Evolutionary conservation across 2,329 filamentous ascomycete species (phyloP), one percentile per base, ranked within the genome.

Genomic region (Fusarium lyarnte): DNA sequence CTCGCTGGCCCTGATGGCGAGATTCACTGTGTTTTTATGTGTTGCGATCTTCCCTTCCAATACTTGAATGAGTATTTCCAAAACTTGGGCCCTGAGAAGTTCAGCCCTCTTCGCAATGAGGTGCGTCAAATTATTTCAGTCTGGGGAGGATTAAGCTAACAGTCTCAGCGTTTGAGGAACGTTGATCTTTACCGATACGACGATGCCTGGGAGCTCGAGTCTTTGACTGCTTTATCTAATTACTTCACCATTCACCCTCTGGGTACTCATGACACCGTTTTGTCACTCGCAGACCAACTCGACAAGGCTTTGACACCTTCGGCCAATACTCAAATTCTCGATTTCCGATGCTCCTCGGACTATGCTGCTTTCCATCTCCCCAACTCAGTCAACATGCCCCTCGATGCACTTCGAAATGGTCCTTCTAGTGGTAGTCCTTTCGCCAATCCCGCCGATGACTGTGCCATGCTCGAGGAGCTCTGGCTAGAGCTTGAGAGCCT

Each of bases 31-130:
- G 87, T 89, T 6, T 91, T 91, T 77, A 80, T 90, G 36, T 91
- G 88, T 78, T 89, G 88, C 66, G 89, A 91, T 69, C 78, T 91
- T 25, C 89, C 89, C 1, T 90, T 90, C 72, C 88, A 90, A 75
- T 90, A 90, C 71, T 82, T 90, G 53, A 82, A 85, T 36, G 86
- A 88, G 72, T 90, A 90, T 75, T 90, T 89, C 67, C 80, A 85
- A 49, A 89, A 88, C 67, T 78, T 90, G 11, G 84, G 82, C 1
- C 73, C 81, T 3, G 81, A 84, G 21, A 79, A 85, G 54, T 89
- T 89, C 76, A 84, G 81, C 33, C 79, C 84, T 1, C 85, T 89
- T 38, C 79, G 80, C 23, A 80, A 81, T 25, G 83, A 87, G 74
- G 81, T 82, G 66, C 14, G 77, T 55, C 1, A 13, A 13, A 17